Base-by-base conservation (phyloP, 2,329 filamentous ascomycete genomes). In the Xylariomycetidae sp. region DNA sequence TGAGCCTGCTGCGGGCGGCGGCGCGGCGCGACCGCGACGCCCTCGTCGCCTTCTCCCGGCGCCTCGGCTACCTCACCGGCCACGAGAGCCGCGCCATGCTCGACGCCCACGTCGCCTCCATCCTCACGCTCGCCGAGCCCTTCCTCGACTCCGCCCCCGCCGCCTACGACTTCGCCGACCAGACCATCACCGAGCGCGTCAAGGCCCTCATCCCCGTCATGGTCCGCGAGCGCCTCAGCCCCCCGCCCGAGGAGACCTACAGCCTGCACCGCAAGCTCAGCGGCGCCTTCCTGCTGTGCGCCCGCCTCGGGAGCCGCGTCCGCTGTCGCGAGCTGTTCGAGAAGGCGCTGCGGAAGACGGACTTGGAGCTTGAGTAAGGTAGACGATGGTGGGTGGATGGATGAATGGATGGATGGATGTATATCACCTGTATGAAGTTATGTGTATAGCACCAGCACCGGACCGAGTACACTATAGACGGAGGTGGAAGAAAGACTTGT, bases 231-330 rank as follows among this genome's bases (percentile, higher is more conserved):
- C 68, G 92, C 22, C 64, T 98, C 14, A 79, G 86, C 12, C 90
- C 92, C 16, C 92, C 93, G 16, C 92, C 92, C 0, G 93, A 98
- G 64, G 92, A 98, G 69, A 98, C 92, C 32, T 98, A 98, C 56
- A 90, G 83, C 56, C 63, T 98, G 51, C 92, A 98, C 61, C 76
- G 92, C 40, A 98, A 98, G 65, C 65, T 98, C 34, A 95, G 88
- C 57, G 92, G 92, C 0, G 93, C 92, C 0, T 98, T 98, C 56
- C 61, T 98, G 52, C 68, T 98, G 13, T 98, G 92, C 59, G 89
- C 92, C 0, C 75, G 79, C 45, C 58, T 98, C 39, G 88, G 86
- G 3, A 95, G 87, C 57, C 73, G 77, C 43, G 89, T 98, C 3
- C 69, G 70, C 37, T 95, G 90, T 49, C 76, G 82, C 43, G 79